Percentiles rank a stretch among this genome's conserved stretches.
Conservation (phyloP, 2,329 filamentous ascomycete species). For the Exophiala sp. region DNA sequence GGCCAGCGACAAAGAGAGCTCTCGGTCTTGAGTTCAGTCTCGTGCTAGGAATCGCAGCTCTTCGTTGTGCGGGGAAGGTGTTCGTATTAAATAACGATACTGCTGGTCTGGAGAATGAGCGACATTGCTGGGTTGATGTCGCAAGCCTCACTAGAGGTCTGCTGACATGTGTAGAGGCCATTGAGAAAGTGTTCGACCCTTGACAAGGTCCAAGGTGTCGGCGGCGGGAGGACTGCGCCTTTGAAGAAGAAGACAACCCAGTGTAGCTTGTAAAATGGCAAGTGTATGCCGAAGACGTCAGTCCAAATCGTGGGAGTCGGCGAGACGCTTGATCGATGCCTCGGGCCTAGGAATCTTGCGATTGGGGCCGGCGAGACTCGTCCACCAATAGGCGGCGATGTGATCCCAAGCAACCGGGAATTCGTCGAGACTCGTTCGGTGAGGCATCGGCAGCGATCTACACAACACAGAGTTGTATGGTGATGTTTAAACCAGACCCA, state of each 20-base stretch:
- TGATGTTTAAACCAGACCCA: too few species aligned
- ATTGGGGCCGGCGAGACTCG: constrained; percentile 11
- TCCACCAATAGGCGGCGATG: constrained; percentile 13
- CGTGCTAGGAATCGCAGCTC: constrained; percentile 9
- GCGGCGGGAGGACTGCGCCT: constrained; percentile 2
- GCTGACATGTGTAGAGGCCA: constrained; percentile 40
- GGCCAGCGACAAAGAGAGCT: constrained; percentile 28
- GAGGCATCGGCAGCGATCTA: too few species aligned
- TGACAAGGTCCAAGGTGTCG: too few species aligned
- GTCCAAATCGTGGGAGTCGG: constrained; percentile 5
- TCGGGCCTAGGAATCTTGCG: constrained; percentile 7
- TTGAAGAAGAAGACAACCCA: neutral
- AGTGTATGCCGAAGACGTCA: neutral
- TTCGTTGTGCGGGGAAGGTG: constrained; percentile 12
- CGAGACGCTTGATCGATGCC: constrained; percentile 5
- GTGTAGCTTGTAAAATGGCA: neutral
- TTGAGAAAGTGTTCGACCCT: too few species aligned
- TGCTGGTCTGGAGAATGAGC: constrained; percentile 27
- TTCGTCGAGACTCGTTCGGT: neutral
- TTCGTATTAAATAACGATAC: constrained; percentile 3
- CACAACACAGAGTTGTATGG: too few species aligned
- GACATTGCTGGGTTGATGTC: constrained; percentile 31
- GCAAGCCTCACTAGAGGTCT: constrained; percentile 41
- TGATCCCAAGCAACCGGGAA: constrained; percentile 8
- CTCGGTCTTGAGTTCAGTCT: too few species aligned